These are phyloP conservation scores for Tothia fuscella DNA, from an alignment of 2,329 filamentous ascomycete genomes.

Conservation along the genomic window DNA sequence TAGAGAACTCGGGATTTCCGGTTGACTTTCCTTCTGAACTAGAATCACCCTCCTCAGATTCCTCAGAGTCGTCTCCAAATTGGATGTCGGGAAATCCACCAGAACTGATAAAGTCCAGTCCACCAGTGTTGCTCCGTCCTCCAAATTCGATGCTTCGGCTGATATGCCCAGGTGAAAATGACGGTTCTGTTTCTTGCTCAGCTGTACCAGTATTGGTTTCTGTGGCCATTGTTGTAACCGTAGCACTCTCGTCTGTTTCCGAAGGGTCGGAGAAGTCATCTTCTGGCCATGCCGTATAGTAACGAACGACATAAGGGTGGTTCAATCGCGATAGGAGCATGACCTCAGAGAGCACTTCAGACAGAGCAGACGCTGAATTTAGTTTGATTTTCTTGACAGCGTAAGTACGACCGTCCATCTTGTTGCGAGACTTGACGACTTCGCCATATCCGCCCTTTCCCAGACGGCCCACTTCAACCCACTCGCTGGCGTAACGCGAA, in stretches of 20 bases:
- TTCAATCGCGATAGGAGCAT: slow-evolving; percentile 84
- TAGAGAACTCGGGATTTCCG: slow-evolving; percentile 17
- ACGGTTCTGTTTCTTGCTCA: slow-evolving; percentile 3
- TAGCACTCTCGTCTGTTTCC: slow-evolving; percentile 2
- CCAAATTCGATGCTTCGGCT: slow-evolving; percentile 42
- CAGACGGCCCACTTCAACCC: slow-evolving; percentile 76
- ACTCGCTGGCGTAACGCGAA: slow-evolving; percentile 79
- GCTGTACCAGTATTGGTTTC: neutral
- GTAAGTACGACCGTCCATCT: slow-evolving; percentile 85
- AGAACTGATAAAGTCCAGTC: slow-evolving; percentile 84
- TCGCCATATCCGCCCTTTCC: slow-evolving; percentile 94
- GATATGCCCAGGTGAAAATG: neutral
- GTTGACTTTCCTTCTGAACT: neutral
- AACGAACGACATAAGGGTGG: slow-evolving; percentile 77
- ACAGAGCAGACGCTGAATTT: slow-evolving; percentile 60
- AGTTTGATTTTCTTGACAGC: slow-evolving; percentile 95
- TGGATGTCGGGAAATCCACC: slow-evolving; percentile 65
- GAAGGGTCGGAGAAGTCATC: slow-evolving; percentile 32
- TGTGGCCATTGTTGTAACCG: slow-evolving; percentile 14
- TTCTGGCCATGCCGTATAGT: slow-evolving; percentile 93
- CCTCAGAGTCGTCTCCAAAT: slow-evolving; percentile 53
- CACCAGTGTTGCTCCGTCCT: slow-evolving; percentile 59
- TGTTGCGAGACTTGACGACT: slow-evolving; percentile 90
- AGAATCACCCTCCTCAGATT: slow-evolving; percentile 19
- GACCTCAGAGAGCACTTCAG: slow-evolving; percentile 74